These are phyloP conservation scores for Groenewaldozyma salmanticensis DNA, from an alignment of 805 yeast genomes.

Conservation along the genomic window DNA sequence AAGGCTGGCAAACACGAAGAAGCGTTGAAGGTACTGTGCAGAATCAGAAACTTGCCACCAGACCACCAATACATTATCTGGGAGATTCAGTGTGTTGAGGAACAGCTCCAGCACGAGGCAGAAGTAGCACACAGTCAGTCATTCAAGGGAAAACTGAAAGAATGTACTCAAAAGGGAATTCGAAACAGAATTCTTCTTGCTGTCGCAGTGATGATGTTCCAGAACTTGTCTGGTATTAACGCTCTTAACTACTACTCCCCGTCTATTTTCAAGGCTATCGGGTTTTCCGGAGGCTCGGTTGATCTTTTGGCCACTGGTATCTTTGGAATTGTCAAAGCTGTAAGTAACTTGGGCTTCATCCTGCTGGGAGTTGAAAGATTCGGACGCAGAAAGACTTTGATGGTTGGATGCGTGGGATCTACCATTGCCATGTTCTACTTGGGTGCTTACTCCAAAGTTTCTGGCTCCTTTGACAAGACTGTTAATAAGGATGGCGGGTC, in stretches of 20 bases:
- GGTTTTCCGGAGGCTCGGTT: constrained; percentile 41
- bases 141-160: constrained; percentile 15
- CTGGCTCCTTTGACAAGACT: constrained; percentile 26
- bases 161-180: constrained; percentile 5
- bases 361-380: constrained; percentile 46
- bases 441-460: constrained; percentile 38
- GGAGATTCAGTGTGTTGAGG: constrained; percentile 39
- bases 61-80: constrained; percentile 39
- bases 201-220: constrained; percentile 28
- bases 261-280: constrained; percentile 47
- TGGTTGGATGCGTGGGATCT: constrained; percentile 49
- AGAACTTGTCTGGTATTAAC: constrained; percentile 16
- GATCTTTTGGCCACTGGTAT: constrained; percentile 35
- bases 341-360: too few relatives aligned
- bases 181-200: constrained; percentile 8
- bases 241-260: constrained; percentile 42
- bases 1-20: constrained; percentile 42
- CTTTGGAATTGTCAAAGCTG: constrained; percentile 39
- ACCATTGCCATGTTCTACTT: constrained; percentile 40
- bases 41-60: constrained; percentile 35
- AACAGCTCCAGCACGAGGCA: constrained; percentile 36
- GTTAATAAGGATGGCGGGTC: constrained; percentile 14
- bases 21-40: constrained; percentile 31
- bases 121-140: constrained; percentile 29
- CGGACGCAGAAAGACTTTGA: constrained; percentile 53